Evolutionary conservation across 345 rosid genomes (phyloP).

Genomic region (Arabidopsis thaliana): DNA sequence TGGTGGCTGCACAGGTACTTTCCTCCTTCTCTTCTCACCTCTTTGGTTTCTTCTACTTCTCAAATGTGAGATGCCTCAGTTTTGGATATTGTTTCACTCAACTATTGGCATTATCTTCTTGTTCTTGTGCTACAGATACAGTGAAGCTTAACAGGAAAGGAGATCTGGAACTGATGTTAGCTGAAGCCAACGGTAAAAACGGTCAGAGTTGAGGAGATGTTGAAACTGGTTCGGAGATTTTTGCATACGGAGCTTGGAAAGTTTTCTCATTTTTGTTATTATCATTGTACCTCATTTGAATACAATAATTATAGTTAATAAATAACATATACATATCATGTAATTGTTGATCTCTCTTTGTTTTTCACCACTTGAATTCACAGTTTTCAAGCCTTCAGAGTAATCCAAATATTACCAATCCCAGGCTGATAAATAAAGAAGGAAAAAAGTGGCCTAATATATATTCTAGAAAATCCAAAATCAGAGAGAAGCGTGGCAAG

Average conservation of each 20-base stretch:
- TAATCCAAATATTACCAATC: not conserved
- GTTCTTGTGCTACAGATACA: slow-evolving; percentile 64
- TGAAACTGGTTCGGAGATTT: slow-evolving; percentile 29
- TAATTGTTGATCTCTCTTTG: not conserved
- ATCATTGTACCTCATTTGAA: slow-evolving; percentile 20
- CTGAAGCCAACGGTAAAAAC: slow-evolving; percentile 57
- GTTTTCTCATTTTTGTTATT: slow-evolving; percentile 7
- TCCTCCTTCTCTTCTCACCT: not conserved
- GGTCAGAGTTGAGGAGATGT: slow-evolving; percentile 26
- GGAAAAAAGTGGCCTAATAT: not conserved
- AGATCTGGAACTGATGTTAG: slow-evolving; percentile 68
- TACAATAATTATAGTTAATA: slow-evolving; percentile 7
- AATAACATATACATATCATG: not conserved
- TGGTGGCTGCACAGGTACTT: slow-evolving; percentile 93
- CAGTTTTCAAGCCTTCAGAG: slow-evolving; percentile 2
- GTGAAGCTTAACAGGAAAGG: slow-evolving; percentile 73
- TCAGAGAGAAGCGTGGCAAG: slow-evolving; percentile 50
- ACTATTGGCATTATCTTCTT: slow-evolving; percentile 4
- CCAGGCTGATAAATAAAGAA: not conserved
- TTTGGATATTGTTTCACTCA: no score
- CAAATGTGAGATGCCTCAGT: not conserved
- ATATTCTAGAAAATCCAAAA: not conserved
- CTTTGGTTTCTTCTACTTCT: not conserved
- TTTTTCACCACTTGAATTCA: not conserved
- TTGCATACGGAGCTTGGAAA: slow-evolving; percentile 33